These are phyloP conservation scores for Salix arbutifolia DNA, from an alignment of 345 rosid genomes.

Conservation along the genomic window DNA sequence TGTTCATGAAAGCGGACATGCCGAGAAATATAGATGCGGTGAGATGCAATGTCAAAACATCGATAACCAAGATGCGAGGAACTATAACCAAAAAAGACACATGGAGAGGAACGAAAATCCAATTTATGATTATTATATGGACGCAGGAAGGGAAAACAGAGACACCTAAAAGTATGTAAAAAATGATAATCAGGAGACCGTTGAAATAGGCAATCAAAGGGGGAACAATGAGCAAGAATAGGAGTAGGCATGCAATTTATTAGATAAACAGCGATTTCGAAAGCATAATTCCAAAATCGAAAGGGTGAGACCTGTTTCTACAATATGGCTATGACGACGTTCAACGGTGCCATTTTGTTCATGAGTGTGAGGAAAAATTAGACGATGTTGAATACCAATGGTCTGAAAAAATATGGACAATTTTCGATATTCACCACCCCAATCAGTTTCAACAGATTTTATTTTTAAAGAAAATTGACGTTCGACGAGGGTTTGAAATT, in stretches of 20 bases:
- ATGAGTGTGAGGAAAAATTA: background rate
- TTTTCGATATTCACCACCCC: background rate
- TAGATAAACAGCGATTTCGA: background rate
- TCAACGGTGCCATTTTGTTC: no score
- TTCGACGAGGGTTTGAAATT: background rate
- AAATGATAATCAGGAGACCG: background rate
- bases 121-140: no score
- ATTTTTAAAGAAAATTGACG: no score
- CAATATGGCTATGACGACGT: no score
- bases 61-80: no score
- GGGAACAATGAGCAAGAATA: background rate
- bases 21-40: no score
- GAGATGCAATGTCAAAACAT: background rate
- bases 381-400: background rate
- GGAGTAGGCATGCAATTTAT: background rate
- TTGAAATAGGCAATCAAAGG: background rate
- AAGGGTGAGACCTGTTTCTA: no score
- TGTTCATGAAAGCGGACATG: background rate
- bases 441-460: no score
- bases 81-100: no score
- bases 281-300: no score
- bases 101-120: background rate
- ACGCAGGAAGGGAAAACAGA: no score
- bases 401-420: background rate
- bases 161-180: no score